A percentile compares a stretch with the other conserved stretches of the same genome.
Conservation (phyloP, 2,329 filamentous ascomycete species). For the Aspergillus flavus region DNA sequence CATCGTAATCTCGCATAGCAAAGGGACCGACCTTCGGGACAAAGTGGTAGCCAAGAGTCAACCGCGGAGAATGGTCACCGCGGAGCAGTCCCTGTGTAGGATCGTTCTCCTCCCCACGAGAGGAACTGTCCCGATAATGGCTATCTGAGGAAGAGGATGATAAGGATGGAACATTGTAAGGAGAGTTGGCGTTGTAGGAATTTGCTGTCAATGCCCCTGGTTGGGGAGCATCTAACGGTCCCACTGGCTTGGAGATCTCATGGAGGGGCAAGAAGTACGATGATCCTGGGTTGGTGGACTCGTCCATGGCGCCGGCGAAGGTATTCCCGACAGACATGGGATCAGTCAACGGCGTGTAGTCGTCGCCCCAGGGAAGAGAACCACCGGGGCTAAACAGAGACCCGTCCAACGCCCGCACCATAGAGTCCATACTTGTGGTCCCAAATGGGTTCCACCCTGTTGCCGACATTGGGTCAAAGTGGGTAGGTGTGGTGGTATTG, state of each 20-base stretch:
- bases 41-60: constrained; percentile 14
- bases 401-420: constrained; percentile 5
- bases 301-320: not conserved
- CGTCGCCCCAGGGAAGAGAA: constrained; percentile 13
- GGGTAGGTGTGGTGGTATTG: not conserved
- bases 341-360: constrained; percentile 9
- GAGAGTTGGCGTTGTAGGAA: not conserved
- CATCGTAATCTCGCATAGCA: not conserved
- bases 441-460: constrained; percentile 9
- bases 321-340: not conserved
- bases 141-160: not conserved
- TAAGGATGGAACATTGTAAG: not conserved
- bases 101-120: not conserved
- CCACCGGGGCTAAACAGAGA: constrained; percentile 1
- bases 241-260: not conserved
- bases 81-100: not conserved
- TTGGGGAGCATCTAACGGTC: not conserved
- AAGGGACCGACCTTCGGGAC: constrained; percentile 1
- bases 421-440: not conserved
- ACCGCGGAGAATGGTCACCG: constrained; percentile 2
- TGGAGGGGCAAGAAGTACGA: not conserved
- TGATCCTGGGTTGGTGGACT: not conserved
- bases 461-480: not conserved
- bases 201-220: not conserved
- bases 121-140: not conserved